phyloP scores from a whole-genome alignment of 176 grass and related monocot genomes.

The Musa beccarii region DNA sequence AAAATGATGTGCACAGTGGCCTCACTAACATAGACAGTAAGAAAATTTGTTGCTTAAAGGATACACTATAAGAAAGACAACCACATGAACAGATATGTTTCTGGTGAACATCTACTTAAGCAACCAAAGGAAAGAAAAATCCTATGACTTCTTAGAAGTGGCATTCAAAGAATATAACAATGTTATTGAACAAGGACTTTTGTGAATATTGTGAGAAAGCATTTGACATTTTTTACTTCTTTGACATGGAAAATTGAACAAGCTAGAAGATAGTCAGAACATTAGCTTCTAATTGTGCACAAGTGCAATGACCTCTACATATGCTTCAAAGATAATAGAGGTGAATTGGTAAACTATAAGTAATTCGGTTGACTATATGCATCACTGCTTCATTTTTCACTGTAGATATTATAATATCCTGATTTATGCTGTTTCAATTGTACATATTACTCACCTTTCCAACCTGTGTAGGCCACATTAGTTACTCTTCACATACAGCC shows the following conservation, averaged over 20 bases:
- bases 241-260: background rate
- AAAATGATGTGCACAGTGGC: background rate
- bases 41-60: background rate
- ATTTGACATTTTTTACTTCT: background rate
- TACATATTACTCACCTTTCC: no score
- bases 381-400: background rate
- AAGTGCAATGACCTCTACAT: background rate
- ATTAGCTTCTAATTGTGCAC: background rate
- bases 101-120: background rate
- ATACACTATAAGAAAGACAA: background rate
- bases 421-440: no score
- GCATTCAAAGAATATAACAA: background rate
- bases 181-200: background rate
- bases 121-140: background rate
- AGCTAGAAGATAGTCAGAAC: background rate
- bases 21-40: no score
- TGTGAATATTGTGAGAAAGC: background rate
- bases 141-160: background rate
- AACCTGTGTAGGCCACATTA: no score
- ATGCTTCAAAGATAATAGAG: background rate
- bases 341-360: background rate
- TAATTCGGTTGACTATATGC: background rate
- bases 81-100: background rate
- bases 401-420: background rate
- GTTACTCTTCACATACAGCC: no score